A percentile compares a stretch with the other conserved stretches of the same genome.
Evolutionary conservation across 2,329 filamentous ascomycete species (phyloP).

Genomic region (Acephala macrosclerotiorum): DNA sequence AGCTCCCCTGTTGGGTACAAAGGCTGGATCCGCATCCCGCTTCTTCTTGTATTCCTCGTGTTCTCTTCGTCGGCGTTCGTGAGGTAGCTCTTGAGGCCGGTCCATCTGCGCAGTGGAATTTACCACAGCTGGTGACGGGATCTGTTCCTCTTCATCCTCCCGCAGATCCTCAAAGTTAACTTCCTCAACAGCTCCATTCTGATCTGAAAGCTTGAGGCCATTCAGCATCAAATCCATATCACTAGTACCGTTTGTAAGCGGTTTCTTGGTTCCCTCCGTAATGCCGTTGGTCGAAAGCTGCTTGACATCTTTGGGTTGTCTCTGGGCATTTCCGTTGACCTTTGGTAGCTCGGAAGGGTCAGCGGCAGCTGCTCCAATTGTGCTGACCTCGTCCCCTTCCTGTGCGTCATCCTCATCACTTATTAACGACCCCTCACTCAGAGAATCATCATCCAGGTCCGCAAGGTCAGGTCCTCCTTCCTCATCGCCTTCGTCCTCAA

Average conservation of each 20-base stretch:
- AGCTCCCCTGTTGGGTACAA: slow-evolving; percentile 90
- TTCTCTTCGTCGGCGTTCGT: slow-evolving; percentile 79
- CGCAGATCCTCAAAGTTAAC: slow-evolving; percentile 44
- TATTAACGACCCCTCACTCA: slow-evolving; percentile 68
- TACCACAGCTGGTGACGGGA: slow-evolving; percentile 41
- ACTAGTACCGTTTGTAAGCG: slow-evolving; percentile 47
- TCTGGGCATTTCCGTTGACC: slow-evolving; percentile 46
- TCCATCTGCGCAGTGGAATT: slow-evolving; percentile 49
- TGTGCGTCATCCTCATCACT: slow-evolving; percentile 67
- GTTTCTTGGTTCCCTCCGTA: slow-evolving; percentile 47
- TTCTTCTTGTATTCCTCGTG: slow-evolving; percentile 91
- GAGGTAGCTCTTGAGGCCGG: slow-evolving; percentile 61
- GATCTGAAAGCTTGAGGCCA: slow-evolving; percentile 46
- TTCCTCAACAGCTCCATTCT: slow-evolving; percentile 34
- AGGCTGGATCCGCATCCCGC: slow-evolving; percentile 87
- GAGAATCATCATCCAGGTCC: slow-evolving; percentile 70
- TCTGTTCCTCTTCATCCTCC: slow-evolving; percentile 37
- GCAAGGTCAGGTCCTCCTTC: slow-evolving; percentile 63
- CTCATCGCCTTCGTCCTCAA: slow-evolving; percentile 76
- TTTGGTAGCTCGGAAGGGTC: slow-evolving; percentile 36
- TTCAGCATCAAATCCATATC: slow-evolving; percentile 68
- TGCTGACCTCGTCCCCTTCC: slow-evolving; percentile 70
- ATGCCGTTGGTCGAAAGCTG: slow-evolving; percentile 39
- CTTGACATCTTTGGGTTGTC: slow-evolving; percentile 41
- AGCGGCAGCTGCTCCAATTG: slow-evolving; percentile 65